Base-by-base conservation (phyloP, 2,329 filamentous ascomycete species). In the Thermomyces lanuginosus region DNA sequence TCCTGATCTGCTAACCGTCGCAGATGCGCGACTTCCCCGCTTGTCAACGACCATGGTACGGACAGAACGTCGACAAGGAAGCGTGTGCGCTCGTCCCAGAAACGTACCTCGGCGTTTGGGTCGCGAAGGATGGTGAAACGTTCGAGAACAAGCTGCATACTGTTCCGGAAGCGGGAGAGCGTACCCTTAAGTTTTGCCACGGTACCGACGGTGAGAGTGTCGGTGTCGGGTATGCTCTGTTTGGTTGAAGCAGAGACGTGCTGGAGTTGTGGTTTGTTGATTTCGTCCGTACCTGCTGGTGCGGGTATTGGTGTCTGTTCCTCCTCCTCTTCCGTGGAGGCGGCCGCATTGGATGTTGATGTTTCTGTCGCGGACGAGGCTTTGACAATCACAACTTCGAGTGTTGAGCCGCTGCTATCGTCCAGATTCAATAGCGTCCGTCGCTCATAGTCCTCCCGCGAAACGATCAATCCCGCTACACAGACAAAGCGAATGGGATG, bases 401-500 rank as follows among this genome's bases (percentile, higher is more conserved):
- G 56, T 4, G 56, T 67, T 1, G 53, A 55, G 18, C 69, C 70
- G 43, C 66, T 72, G 38, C 68, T 63, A 37, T 76, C 71, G 43
- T 76, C 71, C 7, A 76, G 37, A 1, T 60, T 64, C 19, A 75
- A 50, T 22, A 70, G 48, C 17, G 49, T 56, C 29, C 58, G 60
- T 14, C 63, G 59, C 2, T 61, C 57, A 28, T 69, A 55, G 28
- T 71, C 67, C 19, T 64, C 57, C 28, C 66, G 49, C 29, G 67
- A 65, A 29, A 83, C 72, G 12, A 86, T 63, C 6, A 82, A 51
- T 16, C 80, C 80, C 5, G 72, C 64, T 16, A 84, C 50, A 34
- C 74, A 72, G 28, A 79, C 67, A 68, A 74, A 84, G 62, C 72
- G 70, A 39, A 86, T 70, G 0, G 79, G 79, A 38, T 84, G 71